Base-by-base conservation (phyloP, 2,329 filamentous ascomycete species). In the Calonectria pteridis region DNA sequence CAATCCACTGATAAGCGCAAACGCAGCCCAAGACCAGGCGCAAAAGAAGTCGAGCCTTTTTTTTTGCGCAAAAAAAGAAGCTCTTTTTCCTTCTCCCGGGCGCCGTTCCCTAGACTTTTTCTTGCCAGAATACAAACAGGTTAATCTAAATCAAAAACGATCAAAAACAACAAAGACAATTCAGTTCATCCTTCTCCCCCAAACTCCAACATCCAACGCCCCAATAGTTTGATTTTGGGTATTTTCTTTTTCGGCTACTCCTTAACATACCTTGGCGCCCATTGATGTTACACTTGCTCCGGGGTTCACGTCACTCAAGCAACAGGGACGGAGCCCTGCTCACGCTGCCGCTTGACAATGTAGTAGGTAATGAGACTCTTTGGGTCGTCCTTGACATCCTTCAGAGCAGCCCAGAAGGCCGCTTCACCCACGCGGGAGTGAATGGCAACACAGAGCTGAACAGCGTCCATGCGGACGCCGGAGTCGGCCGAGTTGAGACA, bases 361-460 rank as follows among this genome's bases (percentile, higher is more conserved):
- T 95, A 96, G 82, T 96, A 96, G 13, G 93, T 95, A 79, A 96
- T 92, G 74, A 96, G 83, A 77, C 93, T 95, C 86, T 95, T 91
- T 28, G 93, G 91, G 76, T 94, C 93, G 76, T 95, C 93, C 80
- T 91, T 90, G 37, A 94, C 88, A 13, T 86, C 89, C 71, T 88
- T 90, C 79, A 95, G 87, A 29, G 89, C 88, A 40, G 89, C 89
- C 94, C 94, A 96, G 81, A 96, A 96, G 35, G 80, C 81, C 13
- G 79, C 83, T 69, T 93, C 91, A 16, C 91, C 91, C 11, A 93
- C 87, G 14, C 89, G 84, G 59, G 88, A 87, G 81, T 95, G 93
- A 74, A 95, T 84, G 72, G 92, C 91, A 31, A 95, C 92, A 78
- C 94, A 95, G n/a, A 95, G 88, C 81, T 94, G 92, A 58, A 95